phyloP scores from a whole-genome alignment of 2,329 filamentous ascomycete genomes.

The Hirsutella rhossiliensis region DNA sequence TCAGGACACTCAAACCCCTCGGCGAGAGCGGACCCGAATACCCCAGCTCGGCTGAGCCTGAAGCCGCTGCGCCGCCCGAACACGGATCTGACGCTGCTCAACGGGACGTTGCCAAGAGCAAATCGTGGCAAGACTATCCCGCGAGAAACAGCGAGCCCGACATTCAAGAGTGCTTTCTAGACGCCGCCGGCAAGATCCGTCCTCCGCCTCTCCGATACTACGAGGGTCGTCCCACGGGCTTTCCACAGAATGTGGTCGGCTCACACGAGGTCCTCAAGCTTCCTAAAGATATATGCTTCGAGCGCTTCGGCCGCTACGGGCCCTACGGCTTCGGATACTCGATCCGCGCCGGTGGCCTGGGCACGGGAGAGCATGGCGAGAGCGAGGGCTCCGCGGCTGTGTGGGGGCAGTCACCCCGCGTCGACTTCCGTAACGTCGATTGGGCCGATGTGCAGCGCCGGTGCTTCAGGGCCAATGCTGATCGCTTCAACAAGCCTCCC shows the following conservation, averaged over 20 bases:
- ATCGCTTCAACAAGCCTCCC: slow-evolving; percentile 49
- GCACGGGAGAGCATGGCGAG: slow-evolving; percentile 77
- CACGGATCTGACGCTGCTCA: slow-evolving; percentile 4
- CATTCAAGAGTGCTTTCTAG: slow-evolving; percentile 70
- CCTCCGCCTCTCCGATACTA: slow-evolving; percentile 64
- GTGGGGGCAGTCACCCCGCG: slow-evolving; percentile 58
- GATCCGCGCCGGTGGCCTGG: slow-evolving; percentile 62
- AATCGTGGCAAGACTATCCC: slow-evolving; percentile 21
- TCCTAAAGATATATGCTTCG: slow-evolving; percentile 81
- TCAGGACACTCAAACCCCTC: slow-evolving; percentile 56
- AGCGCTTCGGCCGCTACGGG: slow-evolving; percentile 76
- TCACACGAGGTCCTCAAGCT: slow-evolving; percentile 73
- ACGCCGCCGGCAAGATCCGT: slow-evolving; percentile 49
- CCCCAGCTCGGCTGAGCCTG: slow-evolving; percentile 51
- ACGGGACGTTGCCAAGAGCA: slow-evolving; percentile 15
- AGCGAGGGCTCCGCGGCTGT: slow-evolving; percentile 68
- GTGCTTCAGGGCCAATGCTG: slow-evolving; percentile 59
- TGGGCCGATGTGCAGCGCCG: slow-evolving; percentile 70
- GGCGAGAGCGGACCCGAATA: slow-evolving; percentile 69
- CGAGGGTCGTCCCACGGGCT: slow-evolving; percentile 67
- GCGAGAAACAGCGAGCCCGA: slow-evolving; percentile 27
- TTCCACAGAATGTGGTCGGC: slow-evolving; percentile 76
- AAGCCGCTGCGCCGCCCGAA: slow-evolving; percentile 5
- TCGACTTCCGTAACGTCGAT: slow-evolving; percentile 65
- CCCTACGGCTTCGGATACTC: slow-evolving; percentile 89